Conservation (phyloP, 139 green algal species). For the Coelastrella sp. region DNA sequence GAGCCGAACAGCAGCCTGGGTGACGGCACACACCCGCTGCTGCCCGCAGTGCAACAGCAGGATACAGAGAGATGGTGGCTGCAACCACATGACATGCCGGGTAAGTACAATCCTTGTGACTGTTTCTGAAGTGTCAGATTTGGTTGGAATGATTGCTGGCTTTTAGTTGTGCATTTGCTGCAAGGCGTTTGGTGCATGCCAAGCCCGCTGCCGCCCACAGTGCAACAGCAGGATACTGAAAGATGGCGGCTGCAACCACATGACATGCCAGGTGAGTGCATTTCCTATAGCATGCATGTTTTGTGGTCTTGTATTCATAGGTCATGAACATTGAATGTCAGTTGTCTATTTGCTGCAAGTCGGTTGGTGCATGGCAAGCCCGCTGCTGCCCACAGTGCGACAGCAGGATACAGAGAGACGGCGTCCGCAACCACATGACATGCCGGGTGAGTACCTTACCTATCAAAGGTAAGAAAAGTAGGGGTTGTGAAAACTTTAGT, state of each 20-base stretch:
- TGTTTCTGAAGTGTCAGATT: not conserved
- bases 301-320: no score
- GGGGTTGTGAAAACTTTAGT: no score
- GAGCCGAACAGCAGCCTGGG: not conserved
- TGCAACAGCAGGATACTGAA: no score
- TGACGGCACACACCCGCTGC: not conserved
- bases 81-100: conserved; percentile 35
- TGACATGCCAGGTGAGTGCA: no score
- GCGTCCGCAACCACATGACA: conserved; percentile 35
- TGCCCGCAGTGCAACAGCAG: not conserved
- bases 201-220: no score
- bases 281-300: no score
- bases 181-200: no score
- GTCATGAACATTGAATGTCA: not conserved
- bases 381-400: not conserved
- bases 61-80: conserved; percentile 25
- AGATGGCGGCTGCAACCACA: no score
- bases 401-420: not conserved
- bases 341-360: not conserved
- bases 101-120: not conserved
- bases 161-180: not conserved
- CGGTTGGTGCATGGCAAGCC: not conserved
- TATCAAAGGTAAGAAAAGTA: no score
- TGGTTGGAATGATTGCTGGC: not conserved
- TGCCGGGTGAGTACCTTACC: not conserved